These are phyloP conservation scores for Antitrichia curtipendula DNA, from an alignment of 225 moss, liverwort and hornwort genomes.

Conservation along the genomic window DNA sequence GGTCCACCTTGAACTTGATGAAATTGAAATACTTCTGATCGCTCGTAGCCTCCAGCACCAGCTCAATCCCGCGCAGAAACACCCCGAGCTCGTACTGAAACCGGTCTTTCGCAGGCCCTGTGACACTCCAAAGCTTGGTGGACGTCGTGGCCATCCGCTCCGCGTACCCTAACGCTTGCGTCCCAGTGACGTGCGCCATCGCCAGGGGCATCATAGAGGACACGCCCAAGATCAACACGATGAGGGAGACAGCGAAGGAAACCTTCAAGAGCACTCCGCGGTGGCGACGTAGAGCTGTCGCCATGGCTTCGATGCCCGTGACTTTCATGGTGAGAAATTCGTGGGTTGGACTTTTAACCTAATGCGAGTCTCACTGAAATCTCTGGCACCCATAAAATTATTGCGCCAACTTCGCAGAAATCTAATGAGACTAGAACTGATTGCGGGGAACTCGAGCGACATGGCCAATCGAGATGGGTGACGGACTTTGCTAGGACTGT, in stretches of 20 bases:
- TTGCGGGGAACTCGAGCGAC: neutral
- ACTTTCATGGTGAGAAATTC: neutral
- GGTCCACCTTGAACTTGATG: constrained; percentile 41
- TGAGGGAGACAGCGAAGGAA: neutral
- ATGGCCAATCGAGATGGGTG: neutral
- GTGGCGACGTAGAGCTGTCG: neutral
- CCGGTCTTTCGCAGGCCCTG: constrained; percentile 43
- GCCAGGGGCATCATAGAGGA: neutral
- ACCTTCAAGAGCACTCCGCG: neutral
- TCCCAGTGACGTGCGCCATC: neutral
- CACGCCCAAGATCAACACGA: neutral
- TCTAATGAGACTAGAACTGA: neutral
- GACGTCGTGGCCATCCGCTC: constrained; percentile 42
- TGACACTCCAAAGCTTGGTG: constrained; percentile 27
- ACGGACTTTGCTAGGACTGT: neutral
- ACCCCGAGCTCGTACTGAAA: constrained; percentile 60
- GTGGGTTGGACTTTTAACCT: neutral
- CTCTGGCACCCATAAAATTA: neutral
- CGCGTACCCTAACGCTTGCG: constrained; percentile 15
- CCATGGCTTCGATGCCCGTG: neutral
- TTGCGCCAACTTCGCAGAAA: neutral
- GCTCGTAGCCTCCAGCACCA: constrained; percentile 13
- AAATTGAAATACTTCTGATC: constrained; percentile 26
- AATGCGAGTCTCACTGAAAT: neutral
- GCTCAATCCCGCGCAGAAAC: constrained; percentile 47